These are phyloP conservation scores for Elasticomyces elasticus DNA, from an alignment of 495 filamentous ascomycete genomes.

Conservation along the genomic window DNA sequence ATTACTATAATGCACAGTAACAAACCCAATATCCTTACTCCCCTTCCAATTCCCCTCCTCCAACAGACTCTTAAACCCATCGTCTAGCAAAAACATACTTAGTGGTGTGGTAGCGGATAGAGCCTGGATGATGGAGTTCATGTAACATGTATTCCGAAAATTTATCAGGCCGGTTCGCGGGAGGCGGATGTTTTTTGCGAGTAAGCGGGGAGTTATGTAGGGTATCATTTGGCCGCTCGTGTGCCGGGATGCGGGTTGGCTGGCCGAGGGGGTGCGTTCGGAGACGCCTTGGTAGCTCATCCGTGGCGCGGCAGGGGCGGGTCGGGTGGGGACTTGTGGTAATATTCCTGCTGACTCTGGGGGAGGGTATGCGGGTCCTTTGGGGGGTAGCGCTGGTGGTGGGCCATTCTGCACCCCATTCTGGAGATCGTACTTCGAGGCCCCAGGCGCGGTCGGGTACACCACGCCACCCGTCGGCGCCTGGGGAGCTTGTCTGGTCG, in stretches of 20 bases:
- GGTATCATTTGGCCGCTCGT: slow-evolving; percentile 29
- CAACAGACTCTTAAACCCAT: slow-evolving; percentile 33
- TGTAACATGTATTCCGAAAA: slow-evolving; percentile 76
- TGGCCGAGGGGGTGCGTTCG: slow-evolving; percentile 48
- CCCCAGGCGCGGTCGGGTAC: background rate
- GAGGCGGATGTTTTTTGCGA: slow-evolving; percentile 37
- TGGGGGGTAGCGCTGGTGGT: background rate
- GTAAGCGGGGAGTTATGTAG: slow-evolving; percentile 38
- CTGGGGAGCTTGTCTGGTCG: slow-evolving; percentile 6
- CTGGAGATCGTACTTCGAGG: background rate
- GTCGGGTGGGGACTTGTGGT: slow-evolving; percentile 48
- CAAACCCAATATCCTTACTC: slow-evolving; percentile 56
- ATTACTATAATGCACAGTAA: slow-evolving; percentile 65
- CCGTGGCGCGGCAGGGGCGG: slow-evolving; percentile 75
- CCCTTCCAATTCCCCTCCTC: slow-evolving; percentile 53
- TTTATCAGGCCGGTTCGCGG: slow-evolving; percentile 65
- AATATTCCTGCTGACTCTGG: slow-evolving; percentile 15
- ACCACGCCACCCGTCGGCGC: slow-evolving; percentile 1
- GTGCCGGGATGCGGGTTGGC: slow-evolving; percentile 38
- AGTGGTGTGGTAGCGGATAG: slow-evolving; percentile 67
- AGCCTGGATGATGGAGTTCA: slow-evolving; percentile 79
- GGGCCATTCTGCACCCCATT: background rate
- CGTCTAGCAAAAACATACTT: slow-evolving; percentile 57
- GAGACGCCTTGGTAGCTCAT: slow-evolving; percentile 84
- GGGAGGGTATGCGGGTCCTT: slow-evolving; percentile 11